These are phyloP conservation scores for Vitellaria paradoxa DNA, from an alignment of 179 eudicot species.

Conservation along the genomic window DNA sequence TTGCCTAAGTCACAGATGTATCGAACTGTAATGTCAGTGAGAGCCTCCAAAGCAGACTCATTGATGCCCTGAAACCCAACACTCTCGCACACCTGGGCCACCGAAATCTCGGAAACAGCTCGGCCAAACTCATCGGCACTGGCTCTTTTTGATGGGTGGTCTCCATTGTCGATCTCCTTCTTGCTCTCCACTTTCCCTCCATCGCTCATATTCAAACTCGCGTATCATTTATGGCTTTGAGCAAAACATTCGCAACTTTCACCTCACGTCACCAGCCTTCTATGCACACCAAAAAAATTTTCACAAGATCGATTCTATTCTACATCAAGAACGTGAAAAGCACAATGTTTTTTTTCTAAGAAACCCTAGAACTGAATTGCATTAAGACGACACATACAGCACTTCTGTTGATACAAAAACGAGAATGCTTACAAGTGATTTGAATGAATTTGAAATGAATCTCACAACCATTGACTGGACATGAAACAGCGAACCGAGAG, in stretches of 20 bases:
- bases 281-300: not conserved
- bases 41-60: constrained; percentile 61
- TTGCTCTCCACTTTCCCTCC: constrained; percentile 43
- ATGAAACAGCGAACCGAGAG: no score
- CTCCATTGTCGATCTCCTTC: constrained; percentile 18
- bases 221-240: constrained; percentile 31
- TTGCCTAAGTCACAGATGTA: constrained; percentile 58
- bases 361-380: not conserved
- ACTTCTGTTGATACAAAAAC: no score
- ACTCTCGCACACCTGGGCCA: constrained; percentile 63
- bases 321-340: not conserved
- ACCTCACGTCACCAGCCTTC: not conserved
- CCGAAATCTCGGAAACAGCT: constrained; percentile 51
- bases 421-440: no score
- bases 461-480: no score
- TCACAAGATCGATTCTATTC: not conserved
- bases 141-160: constrained; percentile 13
- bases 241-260: not conserved
- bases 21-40: constrained; percentile 57
- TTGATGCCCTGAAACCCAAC: constrained; percentile 66
- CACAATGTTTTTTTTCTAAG: not conserved
- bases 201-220: constrained; percentile 67
- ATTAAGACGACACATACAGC: not conserved
- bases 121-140: constrained; percentile 47
- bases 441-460: no score